phyloP scores from a whole-genome alignment of 140 eudicot genomes.

The Stevia rebaudiana region DNA sequence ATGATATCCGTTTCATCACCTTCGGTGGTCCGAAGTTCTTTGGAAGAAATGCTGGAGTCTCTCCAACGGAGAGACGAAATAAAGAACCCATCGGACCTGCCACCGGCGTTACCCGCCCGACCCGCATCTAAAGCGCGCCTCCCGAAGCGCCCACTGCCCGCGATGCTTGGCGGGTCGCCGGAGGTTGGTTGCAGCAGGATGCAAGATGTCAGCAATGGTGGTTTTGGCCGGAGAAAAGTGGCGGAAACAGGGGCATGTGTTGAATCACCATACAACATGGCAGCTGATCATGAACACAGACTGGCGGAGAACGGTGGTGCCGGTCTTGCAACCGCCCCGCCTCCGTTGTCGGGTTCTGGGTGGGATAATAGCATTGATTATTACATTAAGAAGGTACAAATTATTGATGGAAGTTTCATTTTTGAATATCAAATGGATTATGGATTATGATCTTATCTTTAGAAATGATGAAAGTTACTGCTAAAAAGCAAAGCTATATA shows the following conservation, averaged over 20 bases:
- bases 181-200: neutral
- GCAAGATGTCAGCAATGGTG: constrained; percentile 25
- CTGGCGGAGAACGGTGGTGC: constrained; percentile 36
- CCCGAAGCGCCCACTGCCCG: constrained; percentile 55
- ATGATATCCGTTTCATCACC: constrained; percentile 57
- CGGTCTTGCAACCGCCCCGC: constrained; percentile 17
- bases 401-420: neutral
- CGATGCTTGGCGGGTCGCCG: constrained; percentile 25
- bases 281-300: constrained; percentile 21
- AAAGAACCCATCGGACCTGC: constrained; percentile 60
- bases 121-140: constrained; percentile 70
- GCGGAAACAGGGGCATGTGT: constrained; percentile 20
- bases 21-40: constrained; percentile 54
- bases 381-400: constrained; percentile 60
- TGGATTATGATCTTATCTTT: constrained; percentile 5
- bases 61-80: constrained; percentile 51
- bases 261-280: constrained; percentile 60
- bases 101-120: constrained; percentile 78
- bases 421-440: constrained; percentile 5
- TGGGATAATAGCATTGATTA: constrained; percentile 64
- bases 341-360: constrained; percentile 32
- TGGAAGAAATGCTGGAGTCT: constrained; percentile 89
- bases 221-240: constrained; percentile 51
- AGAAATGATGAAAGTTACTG: constrained; percentile 6
- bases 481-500: constrained; percentile 9